These are phyloP conservation scores for Epichloe uncinata DNA, from an alignment of 2,329 filamentous ascomycete species.

Conservation along the genomic window DNA sequence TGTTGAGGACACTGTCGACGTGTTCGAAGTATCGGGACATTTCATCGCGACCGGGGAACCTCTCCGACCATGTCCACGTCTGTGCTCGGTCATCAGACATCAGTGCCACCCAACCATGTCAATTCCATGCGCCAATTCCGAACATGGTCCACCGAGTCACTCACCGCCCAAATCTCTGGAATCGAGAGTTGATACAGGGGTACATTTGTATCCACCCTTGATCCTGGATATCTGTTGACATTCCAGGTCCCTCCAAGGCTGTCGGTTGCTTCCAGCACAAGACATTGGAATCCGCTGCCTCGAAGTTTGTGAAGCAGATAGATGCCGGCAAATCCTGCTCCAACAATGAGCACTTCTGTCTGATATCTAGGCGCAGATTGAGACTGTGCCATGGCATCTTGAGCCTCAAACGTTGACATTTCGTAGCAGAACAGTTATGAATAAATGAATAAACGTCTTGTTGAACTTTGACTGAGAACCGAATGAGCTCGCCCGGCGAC, in stretches of 20 bases:
- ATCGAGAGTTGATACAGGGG: constrained; percentile 40
- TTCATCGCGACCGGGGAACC: constrained; percentile 38
- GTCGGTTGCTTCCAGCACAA: constrained; percentile 39
- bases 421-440: background rate
- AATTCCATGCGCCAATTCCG: background rate
- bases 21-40: constrained; percentile 46
- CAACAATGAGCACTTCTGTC: constrained; percentile 28
- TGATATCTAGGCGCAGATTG: background rate
- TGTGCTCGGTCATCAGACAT: constrained; percentile 9
- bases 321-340: constrained; percentile 33
- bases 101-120: constrained; percentile 2
- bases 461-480: no score
- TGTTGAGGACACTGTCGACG: constrained; percentile 37
- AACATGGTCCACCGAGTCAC: background rate
- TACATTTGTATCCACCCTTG: constrained; percentile 38
- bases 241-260: constrained; percentile 40
- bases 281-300: constrained; percentile 32
- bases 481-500: no score
- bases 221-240: constrained; percentile 43
- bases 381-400: background rate
- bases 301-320: constrained; percentile 39
- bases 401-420: background rate
- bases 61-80: constrained; percentile 42
- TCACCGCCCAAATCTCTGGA: constrained; percentile 28
- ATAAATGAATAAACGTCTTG: no score